These are phyloP conservation scores for Paracamarosporium sp. DNA, from an alignment of 2,329 filamentous ascomycete species.

Conservation along the genomic window DNA sequence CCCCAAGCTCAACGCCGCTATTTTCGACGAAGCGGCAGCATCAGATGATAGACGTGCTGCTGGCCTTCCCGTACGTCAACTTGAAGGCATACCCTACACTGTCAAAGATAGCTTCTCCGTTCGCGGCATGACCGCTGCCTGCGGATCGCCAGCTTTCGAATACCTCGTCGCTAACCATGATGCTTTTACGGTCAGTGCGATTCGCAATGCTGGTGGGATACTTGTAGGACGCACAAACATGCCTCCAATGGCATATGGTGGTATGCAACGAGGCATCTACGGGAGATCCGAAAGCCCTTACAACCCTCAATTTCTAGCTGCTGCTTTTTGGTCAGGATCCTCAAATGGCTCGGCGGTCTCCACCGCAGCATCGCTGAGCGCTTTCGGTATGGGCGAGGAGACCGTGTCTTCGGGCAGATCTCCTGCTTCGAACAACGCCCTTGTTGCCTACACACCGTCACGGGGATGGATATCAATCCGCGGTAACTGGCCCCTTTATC, in stretches of 20 bases:
- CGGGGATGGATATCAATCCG: constrained; percentile 59
- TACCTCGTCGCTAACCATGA: constrained; percentile 59
- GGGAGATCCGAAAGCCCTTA: constrained; percentile 65
- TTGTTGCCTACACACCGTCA: constrained; percentile 64
- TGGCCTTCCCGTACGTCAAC: constrained; percentile 43
- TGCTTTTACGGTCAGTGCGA: constrained; percentile 56
- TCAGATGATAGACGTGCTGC: constrained; percentile 55
- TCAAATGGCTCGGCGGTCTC: constrained; percentile 63
- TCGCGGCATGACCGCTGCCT: constrained; percentile 59
- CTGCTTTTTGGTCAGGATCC: constrained; percentile 63
- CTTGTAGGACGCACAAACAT: constrained; percentile 65
- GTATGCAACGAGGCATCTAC: constrained; percentile 64
- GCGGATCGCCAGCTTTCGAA: constrained; percentile 62
- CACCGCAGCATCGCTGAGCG: constrained; percentile 58
- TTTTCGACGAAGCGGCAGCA: constrained; percentile 55
- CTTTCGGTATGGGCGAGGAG: constrained; percentile 62
- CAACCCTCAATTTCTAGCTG: constrained; percentile 59
- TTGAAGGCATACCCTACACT: constrained; percentile 65
- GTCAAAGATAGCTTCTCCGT: constrained; percentile 66
- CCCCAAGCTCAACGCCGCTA: constrained; percentile 54
- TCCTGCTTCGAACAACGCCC: constrained; percentile 63
- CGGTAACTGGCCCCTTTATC: constrained; percentile 63
- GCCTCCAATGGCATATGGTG: constrained; percentile 65
- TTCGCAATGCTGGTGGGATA: constrained; percentile 59
- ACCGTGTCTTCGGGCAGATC: constrained; percentile 64